phyloP scores from a whole-genome alignment of 768 basidiomycete genomes.

The Boletus edulis region DNA sequence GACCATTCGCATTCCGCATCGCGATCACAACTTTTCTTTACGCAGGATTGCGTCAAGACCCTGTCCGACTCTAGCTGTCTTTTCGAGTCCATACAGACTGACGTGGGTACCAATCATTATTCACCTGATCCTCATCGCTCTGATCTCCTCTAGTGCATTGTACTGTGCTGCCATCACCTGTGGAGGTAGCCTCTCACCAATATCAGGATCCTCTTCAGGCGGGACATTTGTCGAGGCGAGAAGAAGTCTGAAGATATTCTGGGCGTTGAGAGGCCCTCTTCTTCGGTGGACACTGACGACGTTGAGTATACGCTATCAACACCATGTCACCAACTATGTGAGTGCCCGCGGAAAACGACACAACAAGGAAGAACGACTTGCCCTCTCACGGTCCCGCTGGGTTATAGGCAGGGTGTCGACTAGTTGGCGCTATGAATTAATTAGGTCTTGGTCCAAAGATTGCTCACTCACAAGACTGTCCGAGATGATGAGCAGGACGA shows the following conservation, averaged over 20 bases:
- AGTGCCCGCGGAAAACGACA: neutral
- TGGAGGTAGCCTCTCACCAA: slow-evolving; percentile 11
- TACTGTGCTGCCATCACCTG: slow-evolving; percentile 11
- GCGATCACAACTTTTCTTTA: too few species aligned
- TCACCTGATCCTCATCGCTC: slow-evolving; percentile 2
- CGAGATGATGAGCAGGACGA: slow-evolving; percentile 18
- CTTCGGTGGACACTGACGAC: slow-evolving; percentile 24
- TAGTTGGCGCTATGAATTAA: neutral
- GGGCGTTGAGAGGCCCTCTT: slow-evolving; percentile 20
- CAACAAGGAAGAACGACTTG: neutral
- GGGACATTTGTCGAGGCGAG: slow-evolving; percentile 18
- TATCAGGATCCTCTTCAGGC: slow-evolving; percentile 18
- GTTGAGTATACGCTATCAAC: slow-evolving; percentile 16
- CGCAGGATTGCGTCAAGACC: neutral
- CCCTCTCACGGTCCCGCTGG: slow-evolving; percentile 16
- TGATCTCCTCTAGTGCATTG: slow-evolving; percentile 12
- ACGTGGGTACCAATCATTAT: neutral
- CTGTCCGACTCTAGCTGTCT: neutral
- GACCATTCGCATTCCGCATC: too few species aligned
- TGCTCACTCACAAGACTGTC: slow-evolving; percentile 19
- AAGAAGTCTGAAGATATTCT: slow-evolving; percentile 19
- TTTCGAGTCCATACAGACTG: neutral
- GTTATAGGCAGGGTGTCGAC: slow-evolving; percentile 15
- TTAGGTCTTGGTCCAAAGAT: neutral
- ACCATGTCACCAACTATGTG: neutral